Conservation (phyloP, 148 eudicot genomes). For the Dianthus caryophyllus region DNA sequence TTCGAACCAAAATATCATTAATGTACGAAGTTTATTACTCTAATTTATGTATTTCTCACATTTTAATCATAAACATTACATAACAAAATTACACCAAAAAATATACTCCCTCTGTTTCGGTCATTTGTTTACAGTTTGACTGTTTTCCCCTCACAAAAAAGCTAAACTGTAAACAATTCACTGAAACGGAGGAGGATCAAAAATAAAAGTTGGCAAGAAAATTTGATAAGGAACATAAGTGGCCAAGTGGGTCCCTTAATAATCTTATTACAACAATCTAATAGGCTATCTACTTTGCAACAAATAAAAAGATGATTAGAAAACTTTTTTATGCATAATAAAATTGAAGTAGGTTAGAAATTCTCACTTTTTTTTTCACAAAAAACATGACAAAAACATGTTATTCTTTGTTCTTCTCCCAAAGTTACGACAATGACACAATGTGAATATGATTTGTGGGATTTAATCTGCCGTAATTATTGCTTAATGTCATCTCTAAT, state of each 20-base stretch:
- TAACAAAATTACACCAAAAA: too few species aligned
- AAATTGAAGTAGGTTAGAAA: slow-evolving; percentile 26
- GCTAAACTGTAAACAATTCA: too few species aligned
- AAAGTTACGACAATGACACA: neutral
- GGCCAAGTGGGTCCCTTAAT: neutral
- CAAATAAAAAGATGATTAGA: neutral
- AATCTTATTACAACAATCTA: slow-evolving; percentile 11
- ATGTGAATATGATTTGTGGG: slow-evolving; percentile 8
- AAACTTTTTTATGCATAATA: slow-evolving; percentile 3
- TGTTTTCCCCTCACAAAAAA: too few species aligned
- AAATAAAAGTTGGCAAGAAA: slow-evolving; percentile 14
- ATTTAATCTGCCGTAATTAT: slow-evolving; percentile 20
- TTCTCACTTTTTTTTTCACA: neutral
- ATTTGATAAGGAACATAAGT: neutral
- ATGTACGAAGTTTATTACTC: too few species aligned
- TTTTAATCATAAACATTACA: too few species aligned
- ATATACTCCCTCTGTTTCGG: too few species aligned
- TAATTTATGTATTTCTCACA: too few species aligned
- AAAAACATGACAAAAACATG: neutral
- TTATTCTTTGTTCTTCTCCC: neutral
- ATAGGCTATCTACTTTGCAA: slow-evolving; percentile 14
- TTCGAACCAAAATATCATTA: too few species aligned
- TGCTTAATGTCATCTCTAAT: neutral
- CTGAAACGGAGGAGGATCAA: too few species aligned
- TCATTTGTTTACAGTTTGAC: too few species aligned